Conservation (phyloP, 2,329 filamentous ascomycete species). For the Ceratocystis eucalypticola region DNA sequence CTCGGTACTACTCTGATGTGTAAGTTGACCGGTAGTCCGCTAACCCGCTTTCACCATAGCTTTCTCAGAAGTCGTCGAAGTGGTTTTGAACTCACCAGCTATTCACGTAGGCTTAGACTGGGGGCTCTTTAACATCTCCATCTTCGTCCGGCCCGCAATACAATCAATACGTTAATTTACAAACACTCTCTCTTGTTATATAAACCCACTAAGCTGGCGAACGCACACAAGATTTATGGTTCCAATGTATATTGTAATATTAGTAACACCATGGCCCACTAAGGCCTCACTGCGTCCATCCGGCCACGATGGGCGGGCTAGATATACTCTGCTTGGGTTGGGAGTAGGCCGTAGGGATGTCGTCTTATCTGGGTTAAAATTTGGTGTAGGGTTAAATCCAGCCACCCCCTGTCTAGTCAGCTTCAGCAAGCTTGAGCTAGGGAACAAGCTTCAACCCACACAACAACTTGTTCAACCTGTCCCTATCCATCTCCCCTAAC, state of each 20-base stretch:
- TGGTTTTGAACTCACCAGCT: constrained; percentile 2
- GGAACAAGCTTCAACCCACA: neutral
- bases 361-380: neutral
- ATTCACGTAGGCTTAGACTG: neutral
- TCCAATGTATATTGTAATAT: too few relatives aligned
- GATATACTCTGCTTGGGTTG: too few relatives aligned
- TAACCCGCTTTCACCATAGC: constrained; percentile 8
- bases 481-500: neutral
- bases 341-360: too few relatives aligned
- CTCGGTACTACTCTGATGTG: neutral
- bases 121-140: too few relatives aligned
- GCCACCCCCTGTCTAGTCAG: neutral
- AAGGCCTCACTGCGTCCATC: too few relatives aligned
- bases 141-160: too few relatives aligned
- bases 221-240: neutral
- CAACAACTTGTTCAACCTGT: neutral
- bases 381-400: neutral
- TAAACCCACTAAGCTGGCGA: neutral
- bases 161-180: neutral
- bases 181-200: neutral
- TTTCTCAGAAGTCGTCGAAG: constrained; percentile 15
- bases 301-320: too few relatives aligned
- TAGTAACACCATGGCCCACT: too few relatives aligned
- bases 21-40: neutral
- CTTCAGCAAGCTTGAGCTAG: neutral